Percentiles rank a stretch among this genome's conserved stretches.
phyloP scores from a whole-genome alignment of 1,284 basidiomycete genomes.

The Malassezia furfur region DNA sequence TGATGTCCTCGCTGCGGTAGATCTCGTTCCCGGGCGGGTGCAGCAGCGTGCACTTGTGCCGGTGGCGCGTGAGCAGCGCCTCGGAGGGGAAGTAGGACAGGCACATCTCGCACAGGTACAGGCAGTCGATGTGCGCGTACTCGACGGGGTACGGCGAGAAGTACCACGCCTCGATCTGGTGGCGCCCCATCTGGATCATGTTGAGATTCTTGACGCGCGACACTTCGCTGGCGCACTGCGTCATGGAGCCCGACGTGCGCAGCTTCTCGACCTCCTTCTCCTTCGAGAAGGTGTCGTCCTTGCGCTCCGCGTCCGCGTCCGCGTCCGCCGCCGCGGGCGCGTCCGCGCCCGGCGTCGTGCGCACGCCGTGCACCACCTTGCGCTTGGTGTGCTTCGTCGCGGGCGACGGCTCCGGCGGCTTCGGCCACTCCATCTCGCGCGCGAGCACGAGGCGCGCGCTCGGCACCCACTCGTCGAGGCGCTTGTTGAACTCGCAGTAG shows the following conservation, averaged over 20 bases:
- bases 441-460: conserved; percentile 73
- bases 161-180: conserved; percentile 98
- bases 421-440: conserved; percentile 86
- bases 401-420: conserved; percentile 51
- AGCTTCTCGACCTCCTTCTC: conserved; percentile 98
- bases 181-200: conserved; percentile 85
- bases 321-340: conserved; percentile 53
- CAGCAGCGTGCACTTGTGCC: conserved; percentile 79
- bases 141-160: conserved; percentile 98
- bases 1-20: conserved; percentile 89
- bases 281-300: conserved; percentile 59
- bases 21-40: conserved; percentile 99
- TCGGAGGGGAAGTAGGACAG: conserved; percentile 39
- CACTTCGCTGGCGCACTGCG: conserved; percentile 92
- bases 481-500: conserved; percentile 50
- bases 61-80: conserved; percentile 56
- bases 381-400: conserved; percentile 50
- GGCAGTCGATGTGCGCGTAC: conserved; percentile 83
- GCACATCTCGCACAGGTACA: conserved; percentile 99
- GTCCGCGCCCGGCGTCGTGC: conserved; percentile 54
- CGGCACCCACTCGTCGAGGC: conserved; percentile 95
- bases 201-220: conserved; percentile 97
- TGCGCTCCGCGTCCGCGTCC: conserved; percentile 7
- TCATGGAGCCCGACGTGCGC: conserved; percentile 95
- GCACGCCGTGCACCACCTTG: conserved; percentile 25